Evolutionary conservation across 768 basidiomycete genomes (phyloP), one percentile per base, ranked within the genome.

Genomic region (Pholiota microspora): DNA sequence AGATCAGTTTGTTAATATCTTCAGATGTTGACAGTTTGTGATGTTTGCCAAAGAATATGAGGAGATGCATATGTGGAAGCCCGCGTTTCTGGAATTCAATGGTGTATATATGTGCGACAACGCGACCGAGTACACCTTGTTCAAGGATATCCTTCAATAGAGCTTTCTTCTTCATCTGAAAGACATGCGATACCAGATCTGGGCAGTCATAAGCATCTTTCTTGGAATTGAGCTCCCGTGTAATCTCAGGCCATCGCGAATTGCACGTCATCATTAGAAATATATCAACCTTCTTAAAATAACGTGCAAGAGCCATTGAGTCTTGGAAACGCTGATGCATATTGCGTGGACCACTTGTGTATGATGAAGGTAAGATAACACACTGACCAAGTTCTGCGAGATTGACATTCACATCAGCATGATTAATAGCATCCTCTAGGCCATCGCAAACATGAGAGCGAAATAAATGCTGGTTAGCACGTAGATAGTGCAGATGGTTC

Each of bases 221-320:
- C 2, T 70, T 73, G 44, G 70, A 69, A 0, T 75, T 55, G 0
- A 82, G 67, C 46, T 71, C 73, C 0, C 58, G 35, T 71, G 49
- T 46, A 12, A 81, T 76, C 28, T 81, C 79, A 13, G 21, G 61
- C 83, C 82, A 84, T 0, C 64, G 51, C 0, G 77, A 76, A 67
- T 83, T 84, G 3, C 71, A 68, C 12, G 81, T 84, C 65, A 82
- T 72, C 0, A 79, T 84, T 0, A 83, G 53, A 35, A 83, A 83
- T 0, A 83, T 55, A 45, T 82, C 77, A 6, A 73, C 64, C 5
- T 72, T 75, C 0, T 59, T 54, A 45, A 60, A 77, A 35, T 66
- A 62, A 0, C 71, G 60, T 12, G 68, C 72, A n/a, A 84, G 64
- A 0, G 81, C 78, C 67, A 83, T 67, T 0, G 77, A 63, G 56